Conservation (phyloP, 805 yeast species). For the Blastobotrys mokoenaii region DNA sequence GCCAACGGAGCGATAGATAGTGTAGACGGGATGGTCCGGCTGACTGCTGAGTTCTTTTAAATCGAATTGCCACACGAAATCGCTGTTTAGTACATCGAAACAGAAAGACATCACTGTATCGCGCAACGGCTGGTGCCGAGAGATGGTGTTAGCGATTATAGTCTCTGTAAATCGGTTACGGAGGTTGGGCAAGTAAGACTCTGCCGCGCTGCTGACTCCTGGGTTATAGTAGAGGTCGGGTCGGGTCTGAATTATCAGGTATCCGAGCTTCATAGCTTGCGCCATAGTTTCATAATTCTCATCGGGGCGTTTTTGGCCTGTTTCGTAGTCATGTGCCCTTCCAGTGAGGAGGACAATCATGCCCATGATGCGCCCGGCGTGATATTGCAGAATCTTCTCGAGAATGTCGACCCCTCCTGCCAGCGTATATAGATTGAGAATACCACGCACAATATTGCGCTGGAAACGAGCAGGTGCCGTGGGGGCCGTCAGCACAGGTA, state of each 20-base stretch:
- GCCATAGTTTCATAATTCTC: conserved; percentile 5
- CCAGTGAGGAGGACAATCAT: conserved; percentile 5
- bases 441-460: conserved; percentile 11
- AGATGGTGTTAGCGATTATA: background rate
- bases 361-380: conserved; percentile 5
- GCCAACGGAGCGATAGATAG: conserved; percentile 15
- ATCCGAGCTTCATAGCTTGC: conserved; percentile 7
- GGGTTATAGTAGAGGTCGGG: conserved; percentile 1
- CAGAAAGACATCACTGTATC: conserved; percentile 1
- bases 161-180: background rate
- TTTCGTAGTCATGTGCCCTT: conserved; percentile 8
- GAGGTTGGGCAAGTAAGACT: background rate
- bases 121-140: conserved; percentile 1
- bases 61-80: background rate
- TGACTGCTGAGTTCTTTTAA: background rate
- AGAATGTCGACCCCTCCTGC: conserved; percentile 9
- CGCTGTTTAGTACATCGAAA: background rate
- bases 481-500: conserved; percentile 6
- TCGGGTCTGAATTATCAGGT: conserved; percentile 6
- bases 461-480: conserved; percentile 7
- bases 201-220: background rate
- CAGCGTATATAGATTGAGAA: conserved; percentile 8
- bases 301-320: background rate
- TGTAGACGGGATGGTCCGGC: conserved; percentile 10
- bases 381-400: conserved; percentile 1